Conservation (phyloP, 352 stramenopile genomes). For the Phytophthora sansomeana region DNA sequence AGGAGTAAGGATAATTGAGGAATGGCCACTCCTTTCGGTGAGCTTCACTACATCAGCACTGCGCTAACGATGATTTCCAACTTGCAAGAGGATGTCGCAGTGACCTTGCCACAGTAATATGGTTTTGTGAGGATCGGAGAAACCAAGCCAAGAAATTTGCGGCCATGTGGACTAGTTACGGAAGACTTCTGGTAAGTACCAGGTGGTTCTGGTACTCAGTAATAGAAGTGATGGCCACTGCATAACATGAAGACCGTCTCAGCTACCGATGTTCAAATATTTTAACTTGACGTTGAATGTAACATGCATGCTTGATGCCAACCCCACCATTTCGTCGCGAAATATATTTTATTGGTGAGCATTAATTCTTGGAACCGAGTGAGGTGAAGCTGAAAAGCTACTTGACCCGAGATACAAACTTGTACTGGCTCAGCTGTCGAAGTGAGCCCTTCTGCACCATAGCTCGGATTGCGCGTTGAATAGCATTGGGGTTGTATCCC, state of each 20-base stretch:
- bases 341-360: slow-evolving; percentile 25
- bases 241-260: no score
- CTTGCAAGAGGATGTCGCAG: slow-evolving; percentile 19
- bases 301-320: not conserved
- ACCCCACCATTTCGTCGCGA: slow-evolving; percentile 3
- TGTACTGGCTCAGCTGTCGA: slow-evolving; percentile 87
- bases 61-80: slow-evolving; percentile 10
- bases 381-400: slow-evolving; percentile 26
- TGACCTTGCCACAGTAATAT: slow-evolving; percentile 2
- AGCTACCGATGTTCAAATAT: not conserved
- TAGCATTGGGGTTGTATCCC: slow-evolving; percentile 86
- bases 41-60: not conserved
- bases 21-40: slow-evolving; percentile 14
- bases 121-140: slow-evolving; percentile 17
- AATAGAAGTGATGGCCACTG: not conserved
- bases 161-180: slow-evolving; percentile 12
- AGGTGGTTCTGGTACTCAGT: no score
- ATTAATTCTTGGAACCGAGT: not conserved
- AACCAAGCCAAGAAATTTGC: slow-evolving; percentile 8
- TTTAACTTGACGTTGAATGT: not conserved
- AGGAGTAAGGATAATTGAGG: slow-evolving; percentile 2
- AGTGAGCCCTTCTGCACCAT: slow-evolving; percentile 89
- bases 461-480: slow-evolving; percentile 85
- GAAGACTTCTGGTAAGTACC: no score
- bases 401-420: slow-evolving; percentile 81